Evolutionary conservation across 2,329 filamentous ascomycete genomes (phyloP).

Genomic region (Ceratocystis albifundus): DNA sequence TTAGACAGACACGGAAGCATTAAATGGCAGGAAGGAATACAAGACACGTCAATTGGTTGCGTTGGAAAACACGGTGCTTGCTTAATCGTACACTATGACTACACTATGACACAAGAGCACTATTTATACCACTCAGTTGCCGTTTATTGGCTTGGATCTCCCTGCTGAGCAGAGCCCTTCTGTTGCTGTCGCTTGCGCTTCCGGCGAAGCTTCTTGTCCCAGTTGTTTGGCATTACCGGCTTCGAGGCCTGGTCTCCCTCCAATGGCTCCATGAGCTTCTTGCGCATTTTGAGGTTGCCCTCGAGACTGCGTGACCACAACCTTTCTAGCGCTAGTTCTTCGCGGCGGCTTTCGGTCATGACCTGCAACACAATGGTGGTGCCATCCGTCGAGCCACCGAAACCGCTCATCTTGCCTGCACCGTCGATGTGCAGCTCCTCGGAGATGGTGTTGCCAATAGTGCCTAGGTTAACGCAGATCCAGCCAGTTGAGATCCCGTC

Average conservation of each 20-base stretch:
- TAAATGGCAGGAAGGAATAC: background rate
- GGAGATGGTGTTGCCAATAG: constrained; percentile 45
- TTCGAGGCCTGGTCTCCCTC: background rate
- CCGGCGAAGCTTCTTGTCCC: constrained; percentile 21
- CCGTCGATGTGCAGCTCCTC: constrained; percentile 38
- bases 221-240: constrained; percentile 19
- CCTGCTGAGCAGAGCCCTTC: constrained; percentile 5
- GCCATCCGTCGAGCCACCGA: constrained; percentile 43
- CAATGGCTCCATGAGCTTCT: constrained; percentile 22
- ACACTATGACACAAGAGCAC: background rate
- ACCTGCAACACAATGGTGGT: constrained; percentile 47
- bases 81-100: constrained; percentile 10
- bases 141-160: background rate
- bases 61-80: background rate
- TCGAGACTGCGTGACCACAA: constrained; percentile 38
- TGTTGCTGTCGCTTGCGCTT: constrained; percentile 21
- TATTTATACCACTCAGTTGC: background rate
- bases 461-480: constrained; percentile 86
- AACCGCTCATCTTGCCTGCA: constrained; percentile 58
- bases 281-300: constrained; percentile 28
- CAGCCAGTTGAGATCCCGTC: constrained; percentile 88
- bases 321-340: constrained; percentile 42
- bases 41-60: background rate
- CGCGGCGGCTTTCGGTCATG: constrained; percentile 43
- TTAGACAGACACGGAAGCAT: background rate